Conservation (phyloP, 176 grass and related monocot genomes). For the Oryza australiensis region DNA sequence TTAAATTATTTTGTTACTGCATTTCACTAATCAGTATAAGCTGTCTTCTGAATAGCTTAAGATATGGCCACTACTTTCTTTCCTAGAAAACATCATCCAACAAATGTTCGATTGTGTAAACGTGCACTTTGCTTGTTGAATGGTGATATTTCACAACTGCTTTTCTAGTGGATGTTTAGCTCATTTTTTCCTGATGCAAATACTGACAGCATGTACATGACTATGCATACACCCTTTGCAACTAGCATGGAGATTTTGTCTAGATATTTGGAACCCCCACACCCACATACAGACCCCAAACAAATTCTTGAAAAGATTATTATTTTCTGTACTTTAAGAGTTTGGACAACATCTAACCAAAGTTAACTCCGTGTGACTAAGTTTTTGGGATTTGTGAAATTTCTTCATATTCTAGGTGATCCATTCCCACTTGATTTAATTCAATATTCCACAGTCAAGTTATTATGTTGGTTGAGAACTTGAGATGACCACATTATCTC, state of each 20-base stretch:
- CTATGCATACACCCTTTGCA: neutral
- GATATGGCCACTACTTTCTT: neutral
- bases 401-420: neutral
- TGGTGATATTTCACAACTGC: neutral
- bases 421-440: neutral
- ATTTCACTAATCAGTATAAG: neutral
- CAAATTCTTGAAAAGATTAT: neutral
- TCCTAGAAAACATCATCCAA: neutral
- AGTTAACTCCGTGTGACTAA: neutral
- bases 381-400: neutral
- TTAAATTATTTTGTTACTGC: neutral
- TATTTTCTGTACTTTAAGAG: neutral
- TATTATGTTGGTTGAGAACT: neutral
- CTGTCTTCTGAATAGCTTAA: neutral
- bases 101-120: neutral
- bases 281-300: no score
- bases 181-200: conserved; percentile 1
- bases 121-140: neutral
- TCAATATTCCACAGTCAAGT: neutral
- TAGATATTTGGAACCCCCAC: neutral
- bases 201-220: neutral
- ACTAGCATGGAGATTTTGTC: neutral
- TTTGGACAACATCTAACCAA: neutral
- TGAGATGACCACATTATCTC: neutral
- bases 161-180: neutral